Evolutionary conservation across 2,329 filamentous ascomycete genomes (phyloP), one percentile per base, ranked within the genome.

Genomic region (Fusarium abutilonis): DNA sequence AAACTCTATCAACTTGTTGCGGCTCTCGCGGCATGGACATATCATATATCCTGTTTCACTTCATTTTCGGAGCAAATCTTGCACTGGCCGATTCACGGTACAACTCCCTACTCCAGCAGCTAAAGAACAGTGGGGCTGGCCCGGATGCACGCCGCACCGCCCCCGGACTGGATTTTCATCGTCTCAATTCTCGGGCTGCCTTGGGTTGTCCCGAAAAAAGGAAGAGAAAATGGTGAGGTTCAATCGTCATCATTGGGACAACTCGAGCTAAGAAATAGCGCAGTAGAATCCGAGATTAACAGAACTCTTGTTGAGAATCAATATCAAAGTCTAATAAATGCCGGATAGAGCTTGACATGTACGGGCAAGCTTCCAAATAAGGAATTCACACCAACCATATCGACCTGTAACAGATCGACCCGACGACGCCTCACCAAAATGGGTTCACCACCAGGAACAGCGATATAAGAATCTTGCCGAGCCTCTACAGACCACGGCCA

Each of bases 181-280:
- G 38, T 21, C 14, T 29, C 17, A n/a, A 10, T 36, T 42, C 38
- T 46, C 39, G 44, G 56, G 48, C 29, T 14, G 38, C 6, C 21
- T 35, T 35, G 23, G 21, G 36, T 35, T 29, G 28, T 9, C 29
- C 35, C 40, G 48, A 32, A 36, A 52, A 21, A 45, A 40, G 50
- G 35, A 60, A 44, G 42, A 19, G n/a, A n/a, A n/a, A n/a, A n/a
- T 56, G 56, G 44, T 49, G 53, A 59, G 60, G 60, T 39, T 63
- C 36, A 32, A 46, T 50, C 43, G 43, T 31, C 32, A 52, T 29
- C 23, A 28, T 38, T n/a, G n/a, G n/a, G n/a, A n/a, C 38, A 35
- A 32, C 15, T 19, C 19, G 2, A 28, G 51, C 29, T 46, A 52
- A 41, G 26, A 14, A 17, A 32, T 14, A 6, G 29, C 29, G 29